Conservation (phyloP, 805 yeast species). For the Candida yuanshanica region DNA sequence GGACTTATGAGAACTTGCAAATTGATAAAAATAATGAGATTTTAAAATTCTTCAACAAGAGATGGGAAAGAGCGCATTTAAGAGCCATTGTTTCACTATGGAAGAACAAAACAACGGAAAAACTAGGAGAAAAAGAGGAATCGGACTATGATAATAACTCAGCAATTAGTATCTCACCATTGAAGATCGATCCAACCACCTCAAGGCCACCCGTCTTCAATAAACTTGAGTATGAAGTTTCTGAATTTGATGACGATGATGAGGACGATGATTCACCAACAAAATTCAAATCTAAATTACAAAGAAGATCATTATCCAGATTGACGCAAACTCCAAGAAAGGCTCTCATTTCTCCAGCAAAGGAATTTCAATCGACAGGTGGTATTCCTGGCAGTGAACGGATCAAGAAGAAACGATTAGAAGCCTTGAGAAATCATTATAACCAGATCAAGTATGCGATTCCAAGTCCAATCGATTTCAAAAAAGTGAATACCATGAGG, state of each 20-base stretch:
- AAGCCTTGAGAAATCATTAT: constrained; percentile 31
- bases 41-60: constrained; percentile 25
- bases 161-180: background rate
- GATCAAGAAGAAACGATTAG: constrained; percentile 29
- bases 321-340: constrained; percentile 20
- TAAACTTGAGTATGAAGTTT: background rate
- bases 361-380: constrained; percentile 1
- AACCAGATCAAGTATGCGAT: constrained; percentile 29
- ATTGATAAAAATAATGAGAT: constrained; percentile 29
- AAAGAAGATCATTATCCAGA: constrained; percentile 3
- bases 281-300: constrained; percentile 3
- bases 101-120: constrained; percentile 22
- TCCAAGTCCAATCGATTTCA: constrained; percentile 16
- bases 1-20: constrained; percentile 31
- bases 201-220: background rate
- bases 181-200: background rate
- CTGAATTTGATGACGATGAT: constrained; percentile 8
- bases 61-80: constrained; percentile 36
- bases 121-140: background rate
- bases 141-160: constrained; percentile 1
- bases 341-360: constrained; percentile 3
- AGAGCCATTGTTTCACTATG: constrained; percentile 32
- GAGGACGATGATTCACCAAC: constrained; percentile 21
- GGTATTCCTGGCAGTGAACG: constrained; percentile 33
- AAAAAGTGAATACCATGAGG: background rate